These are phyloP conservation scores for Blastocystis hominis DNA, from an alignment of 352 stramenopile species.

Conservation along the genomic window DNA sequence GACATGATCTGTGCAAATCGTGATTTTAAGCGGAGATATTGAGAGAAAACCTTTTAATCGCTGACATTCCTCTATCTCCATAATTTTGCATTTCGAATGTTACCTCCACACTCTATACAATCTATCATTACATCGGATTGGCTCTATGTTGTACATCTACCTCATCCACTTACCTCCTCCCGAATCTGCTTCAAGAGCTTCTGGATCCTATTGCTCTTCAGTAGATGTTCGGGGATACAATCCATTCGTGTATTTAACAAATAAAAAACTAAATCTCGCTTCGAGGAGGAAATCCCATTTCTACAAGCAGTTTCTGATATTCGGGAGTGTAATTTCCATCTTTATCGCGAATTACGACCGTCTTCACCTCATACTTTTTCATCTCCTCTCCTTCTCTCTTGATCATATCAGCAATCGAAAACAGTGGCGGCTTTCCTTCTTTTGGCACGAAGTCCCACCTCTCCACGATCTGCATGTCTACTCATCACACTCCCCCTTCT, in stretches of 20 bases:
- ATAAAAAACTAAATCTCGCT: conserved; percentile 15
- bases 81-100: not conserved
- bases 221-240: not conserved
- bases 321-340: conserved; percentile 41
- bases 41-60: conserved; percentile 4
- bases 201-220: not conserved
- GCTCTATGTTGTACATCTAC: not conserved
- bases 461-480: conserved; percentile 47
- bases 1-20: conserved; percentile 16
- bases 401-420: conserved; percentile 56
- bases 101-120: not conserved
- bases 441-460: conserved; percentile 55
- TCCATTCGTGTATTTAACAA: not conserved
- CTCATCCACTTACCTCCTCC: not conserved
- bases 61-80: not conserved
- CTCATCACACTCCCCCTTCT: not conserved
- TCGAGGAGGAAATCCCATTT: conserved; percentile 55
- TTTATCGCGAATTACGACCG: conserved; percentile 39
- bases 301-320: conserved; percentile 43
- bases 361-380: conserved; percentile 12
- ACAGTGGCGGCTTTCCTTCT: conserved; percentile 60
- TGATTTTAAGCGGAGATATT: not conserved
- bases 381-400: not conserved
- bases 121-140: not conserved
- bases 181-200: not conserved